Base-by-base conservation (phyloP, 768 basidiomycete genomes). In the Saitozyma podzolica region DNA sequence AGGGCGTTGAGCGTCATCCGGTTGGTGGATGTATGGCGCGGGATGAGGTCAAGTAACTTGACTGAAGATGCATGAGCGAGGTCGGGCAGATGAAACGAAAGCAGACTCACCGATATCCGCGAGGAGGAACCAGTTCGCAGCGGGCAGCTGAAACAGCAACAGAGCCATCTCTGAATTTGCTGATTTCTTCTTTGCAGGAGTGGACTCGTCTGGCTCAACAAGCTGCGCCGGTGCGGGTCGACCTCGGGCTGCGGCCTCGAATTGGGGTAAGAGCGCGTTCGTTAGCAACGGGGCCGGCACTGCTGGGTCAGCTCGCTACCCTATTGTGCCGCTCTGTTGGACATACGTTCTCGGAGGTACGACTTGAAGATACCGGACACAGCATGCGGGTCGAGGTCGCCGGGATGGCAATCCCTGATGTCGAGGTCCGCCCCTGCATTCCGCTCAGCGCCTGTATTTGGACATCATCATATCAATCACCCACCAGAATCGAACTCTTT, bases 1-100 rank as follows among this genome's bases (percentile, higher is more conserved):
- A 97, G 78, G 72, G 96, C 96, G 77, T 88, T 88, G 67, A 96
- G 79, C 2, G 92, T 91, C 93, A 97, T 97, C 80, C 91, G 91
- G 42, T 92, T 97, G 70, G 86, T 85, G 66, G 84, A 84, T 70
- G 84, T 83, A 65, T 85, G 83, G 59, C 81, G 82, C 0, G 90
- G 86, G 13, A 91, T 93, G 49, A 85, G 86, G 50, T 84, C 86
- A 66, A 95, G 89, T 43, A 96, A 83, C 43, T 70, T 70, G 56
- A 75, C 70, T 70, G 50, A 9, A 50, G 55, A 59, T 47, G 10
- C 6, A 48, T 45, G 20, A 41, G 42, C n/a, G 10, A 29, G 29
- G 29, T 29, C 29, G 29, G 29, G 29, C 29, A 14, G 54, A 14
- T 20, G 40, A 1, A 19, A 20, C 4, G 19, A 19, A 9, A 43